Percentiles rank a stretch among this genome's conserved stretches.
Evolutionary conservation across 2,329 filamentous ascomycete species (phyloP).

Genomic region (Botryotinia narcissicola): DNA sequence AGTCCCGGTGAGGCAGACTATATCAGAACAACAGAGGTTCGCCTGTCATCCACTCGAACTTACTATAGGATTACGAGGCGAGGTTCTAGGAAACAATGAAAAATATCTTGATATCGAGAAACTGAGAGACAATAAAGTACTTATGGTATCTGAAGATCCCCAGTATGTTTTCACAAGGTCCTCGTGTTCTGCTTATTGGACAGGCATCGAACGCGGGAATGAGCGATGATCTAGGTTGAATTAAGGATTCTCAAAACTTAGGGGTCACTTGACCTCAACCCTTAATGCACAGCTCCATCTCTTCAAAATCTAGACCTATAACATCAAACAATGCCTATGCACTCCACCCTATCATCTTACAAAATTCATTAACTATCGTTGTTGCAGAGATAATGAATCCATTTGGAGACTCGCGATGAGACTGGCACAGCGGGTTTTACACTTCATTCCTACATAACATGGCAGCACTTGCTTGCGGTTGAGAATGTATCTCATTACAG

Average conservation of each 20-base stretch:
- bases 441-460: rapidly evolving
- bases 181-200: too few relatives aligned
- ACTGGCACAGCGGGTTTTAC: neutral
- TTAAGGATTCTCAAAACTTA: neutral
- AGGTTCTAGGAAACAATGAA: too few relatives aligned
- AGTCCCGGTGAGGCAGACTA: too few relatives aligned
- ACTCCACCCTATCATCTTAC: rapidly evolving
- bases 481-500: rapidly evolving
- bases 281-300: neutral
- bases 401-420: neutral
- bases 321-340: rapidly evolving
- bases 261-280: neutral
- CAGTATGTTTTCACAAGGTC: too few relatives aligned
- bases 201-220: neutral
- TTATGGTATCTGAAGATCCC: too few relatives aligned
- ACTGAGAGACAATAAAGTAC: too few relatives aligned
- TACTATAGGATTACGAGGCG: too few relatives aligned
- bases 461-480: neutral
- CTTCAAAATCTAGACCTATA: neutral
- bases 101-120: too few relatives aligned
- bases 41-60: too few relatives aligned
- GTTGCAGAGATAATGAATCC: neutral
- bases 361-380: neutral
- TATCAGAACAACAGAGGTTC: too few relatives aligned
- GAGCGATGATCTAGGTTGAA: neutral